Conservation (phyloP, 129 eudicot species). For the Centrapalus pauciflorus region DNA sequence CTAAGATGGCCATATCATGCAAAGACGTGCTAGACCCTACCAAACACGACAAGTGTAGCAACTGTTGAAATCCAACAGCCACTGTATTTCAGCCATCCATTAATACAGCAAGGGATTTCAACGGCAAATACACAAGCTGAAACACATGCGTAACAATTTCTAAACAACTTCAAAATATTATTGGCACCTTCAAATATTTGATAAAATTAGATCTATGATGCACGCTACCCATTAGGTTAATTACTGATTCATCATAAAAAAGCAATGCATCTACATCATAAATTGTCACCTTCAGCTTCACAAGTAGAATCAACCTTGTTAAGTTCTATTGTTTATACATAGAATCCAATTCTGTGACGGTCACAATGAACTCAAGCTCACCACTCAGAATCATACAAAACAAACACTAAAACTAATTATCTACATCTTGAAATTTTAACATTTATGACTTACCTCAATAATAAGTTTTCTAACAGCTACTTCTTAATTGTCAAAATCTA, state of each 20-base stretch:
- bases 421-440: too few relatives aligned
- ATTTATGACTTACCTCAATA: too few relatives aligned
- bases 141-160: background rate
- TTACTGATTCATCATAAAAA: background rate
- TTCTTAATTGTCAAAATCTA: too few relatives aligned
- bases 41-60: too few relatives aligned
- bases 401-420: too few relatives aligned
- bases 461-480: too few relatives aligned
- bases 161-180: background rate
- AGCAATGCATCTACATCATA: background rate
- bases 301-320: background rate
- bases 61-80: too few relatives aligned
- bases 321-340: background rate
- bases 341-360: background rate
- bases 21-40: background rate
- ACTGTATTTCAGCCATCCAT: background rate
- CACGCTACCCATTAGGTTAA: background rate
- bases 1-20: slow-evolving; percentile 1
- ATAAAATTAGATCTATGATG: background rate
- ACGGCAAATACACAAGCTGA: background rate
- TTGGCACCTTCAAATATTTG: background rate
- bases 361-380: background rate
- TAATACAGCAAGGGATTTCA: background rate
- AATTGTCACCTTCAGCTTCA: background rate
- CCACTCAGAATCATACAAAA: too few relatives aligned